Conservation (phyloP, 768 basidiomycete species). For the Favolaschia claudopus region DNA sequence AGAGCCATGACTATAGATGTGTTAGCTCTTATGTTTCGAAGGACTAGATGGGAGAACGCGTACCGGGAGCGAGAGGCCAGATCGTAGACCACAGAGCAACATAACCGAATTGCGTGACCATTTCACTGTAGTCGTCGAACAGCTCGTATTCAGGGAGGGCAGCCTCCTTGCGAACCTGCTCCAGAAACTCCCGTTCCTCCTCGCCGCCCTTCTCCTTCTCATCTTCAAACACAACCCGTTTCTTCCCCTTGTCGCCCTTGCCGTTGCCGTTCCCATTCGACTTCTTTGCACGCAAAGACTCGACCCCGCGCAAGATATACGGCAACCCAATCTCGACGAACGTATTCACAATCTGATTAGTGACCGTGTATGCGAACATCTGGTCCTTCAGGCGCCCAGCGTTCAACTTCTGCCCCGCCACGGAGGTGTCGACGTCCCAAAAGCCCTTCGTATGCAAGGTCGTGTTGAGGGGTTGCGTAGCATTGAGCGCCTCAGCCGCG, state of each 20-base stretch:
- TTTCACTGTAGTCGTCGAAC: constrained; percentile 93
- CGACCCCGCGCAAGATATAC: constrained; percentile 69
- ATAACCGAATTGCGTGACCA: constrained; percentile 96
- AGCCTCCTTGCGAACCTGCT: constrained; percentile 78
- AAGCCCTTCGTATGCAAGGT: constrained; percentile 37
- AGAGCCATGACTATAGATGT: constrained; percentile 74
- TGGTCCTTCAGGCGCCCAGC: constrained; percentile 82
- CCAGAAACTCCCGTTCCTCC: constrained; percentile 83
- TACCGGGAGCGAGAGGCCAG: constrained; percentile 89
- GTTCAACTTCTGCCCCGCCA: constrained; percentile 65
- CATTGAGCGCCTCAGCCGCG: constrained; percentile 23
- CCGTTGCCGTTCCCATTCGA: constrained; percentile 34
- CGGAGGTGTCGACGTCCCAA: constrained; percentile 62
- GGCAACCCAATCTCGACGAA: constrained; percentile 86
- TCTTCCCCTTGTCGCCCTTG: constrained; percentile 51
- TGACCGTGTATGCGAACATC: constrained; percentile 93
- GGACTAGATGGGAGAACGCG: constrained; percentile 27
- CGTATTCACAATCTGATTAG: constrained; percentile 83
- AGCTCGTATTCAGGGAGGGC: constrained; percentile 81
- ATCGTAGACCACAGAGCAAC: constrained; percentile 92
- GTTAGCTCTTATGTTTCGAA: constrained; percentile 4
- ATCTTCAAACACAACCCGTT: constrained; percentile 77
- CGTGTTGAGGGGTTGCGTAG: constrained; percentile 37
- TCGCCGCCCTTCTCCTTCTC: constrained; percentile 62
- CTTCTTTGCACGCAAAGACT: constrained; percentile 56